Base-by-base conservation (phyloP, 1,284 basidiomycete genomes). In the Sporisorium reilianum region DNA sequence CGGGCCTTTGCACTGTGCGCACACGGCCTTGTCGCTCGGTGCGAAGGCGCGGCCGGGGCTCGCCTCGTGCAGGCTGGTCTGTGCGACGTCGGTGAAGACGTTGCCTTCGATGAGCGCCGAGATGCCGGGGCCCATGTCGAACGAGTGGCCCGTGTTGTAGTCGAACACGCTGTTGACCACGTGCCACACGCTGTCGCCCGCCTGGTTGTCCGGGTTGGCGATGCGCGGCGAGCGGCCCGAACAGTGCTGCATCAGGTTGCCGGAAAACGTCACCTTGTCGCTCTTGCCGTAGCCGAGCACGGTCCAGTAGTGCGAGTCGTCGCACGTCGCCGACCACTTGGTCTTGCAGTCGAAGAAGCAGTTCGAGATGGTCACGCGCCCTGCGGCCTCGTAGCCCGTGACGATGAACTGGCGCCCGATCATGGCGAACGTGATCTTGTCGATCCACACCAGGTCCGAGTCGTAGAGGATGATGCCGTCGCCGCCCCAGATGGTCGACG, bases 401-500 rank as follows among this genome's bases (percentile, higher is more conserved):
- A 70, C 69, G 54, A 78, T 65, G 18, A 70, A 58, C 36, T 78
- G 76, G 0, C 76, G 52, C 12, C 76, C 76, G 20, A 78, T 73
- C n/a, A 55, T 40, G 28, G 32, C 2, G 25, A 73, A 70, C 18
- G 84, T 86, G 16, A 65, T 34, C 30, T 68, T 49, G 67, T 80
- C 75, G 38, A 81, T 75, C 78, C 79, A 81, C 5, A 81, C 46
- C 23, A 80, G 55, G 25, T 66, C 64, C 12, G 69, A 57, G 18
- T 69, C 70, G 25, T 56, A 55, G 6, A 81, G 50, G 9, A 57
- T 73, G 38, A 80, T 61, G 14, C 65, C 82, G 44, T 84, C 82
- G 22, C 82, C 82, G 14, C 81, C 80, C 73, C 68, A 76, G 44
- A 76, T 64, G 18, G 8, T 40, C 16, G 51, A 26, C 0, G 71